Conservation (phyloP, 179 eudicot species). For the Silene vulgaris region DNA sequence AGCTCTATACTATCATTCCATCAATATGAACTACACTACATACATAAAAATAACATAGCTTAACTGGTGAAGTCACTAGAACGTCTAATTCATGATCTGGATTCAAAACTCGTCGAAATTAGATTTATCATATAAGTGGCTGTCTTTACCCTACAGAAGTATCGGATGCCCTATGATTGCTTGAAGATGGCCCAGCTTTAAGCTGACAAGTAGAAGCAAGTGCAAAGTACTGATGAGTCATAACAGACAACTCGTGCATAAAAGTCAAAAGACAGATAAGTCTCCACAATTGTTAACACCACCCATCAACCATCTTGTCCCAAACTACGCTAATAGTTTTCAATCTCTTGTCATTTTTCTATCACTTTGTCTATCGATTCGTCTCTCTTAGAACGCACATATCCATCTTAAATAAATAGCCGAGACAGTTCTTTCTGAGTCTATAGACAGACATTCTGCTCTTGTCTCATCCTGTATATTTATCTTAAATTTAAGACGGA, state of each 20-base stretch:
- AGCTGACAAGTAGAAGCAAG: conserved; percentile 25
- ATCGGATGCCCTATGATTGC: conserved; percentile 20
- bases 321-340: neutral
- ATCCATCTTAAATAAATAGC: no score
- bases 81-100: neutral
- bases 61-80: neutral
- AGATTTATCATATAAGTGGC: neutral
- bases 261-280: conserved; percentile 34
- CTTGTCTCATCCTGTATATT: no score
- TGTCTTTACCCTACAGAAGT: neutral
- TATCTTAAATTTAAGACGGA: no score
- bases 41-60: neutral
- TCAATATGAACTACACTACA: neutral
- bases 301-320: conserved; percentile 16
- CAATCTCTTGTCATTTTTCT: neutral
- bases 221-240: conserved; percentile 25
- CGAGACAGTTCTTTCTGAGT: no score
- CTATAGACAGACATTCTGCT: no score
- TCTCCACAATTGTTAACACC: conserved; percentile 20
- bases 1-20: neutral
- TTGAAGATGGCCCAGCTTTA: conserved; percentile 21
- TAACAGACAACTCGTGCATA: conserved; percentile 24
- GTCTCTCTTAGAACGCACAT: no score
- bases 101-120: neutral
- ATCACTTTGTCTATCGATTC: no score